Base-by-base conservation (phyloP, 768 basidiomycete species). In the Suillus subaureus region DNA sequence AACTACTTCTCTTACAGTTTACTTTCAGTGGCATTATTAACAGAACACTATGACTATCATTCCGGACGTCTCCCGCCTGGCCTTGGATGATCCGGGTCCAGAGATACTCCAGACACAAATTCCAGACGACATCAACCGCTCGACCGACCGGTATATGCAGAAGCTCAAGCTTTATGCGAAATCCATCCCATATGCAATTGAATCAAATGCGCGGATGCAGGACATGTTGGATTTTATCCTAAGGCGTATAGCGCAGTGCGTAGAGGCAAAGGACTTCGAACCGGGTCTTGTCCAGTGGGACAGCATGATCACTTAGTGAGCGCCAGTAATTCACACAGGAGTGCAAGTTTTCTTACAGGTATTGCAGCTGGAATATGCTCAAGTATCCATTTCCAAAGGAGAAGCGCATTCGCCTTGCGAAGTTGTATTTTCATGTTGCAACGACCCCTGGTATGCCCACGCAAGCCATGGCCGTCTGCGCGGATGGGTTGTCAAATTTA, bases 361-460 rank as follows among this genome's bases (percentile, higher is more conserved):
- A 47, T 37, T 45, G 65, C 70, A 93, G 92, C 73, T 95, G 93
- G 93, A 77, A 79, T 54, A 89, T 89, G 81, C 84, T 96, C 74
- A 92, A 93, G 72, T 95, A 94, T 72, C 94, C 92, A 42, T 89
- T 96, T 71, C 92, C 92, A 63, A 89, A 90, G 73, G 87, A 88
- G 66, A 89, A 87, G 70, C 84, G 94, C 63, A 86, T 94, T 62
- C 81, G 79, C 49, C 80, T 96, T 37, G 88, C 89, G 56, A 90
- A 87, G 76, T 78, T 96, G 5, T 96, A 92, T 78, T 96, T 89
- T 73, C 84, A 92, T 75, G 72, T 95, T 43, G 85, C 86, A 74
- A 84, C 87, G 54, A 86, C 83, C n/a, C 92, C 93, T 16, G 92
- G 92, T 56, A 87, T 93, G 85, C 83, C 91, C 7, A 82, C 82